Conservation (phyloP, 2,329 filamentous ascomycete genomes). For the Leptographium lundbergii region DNA sequence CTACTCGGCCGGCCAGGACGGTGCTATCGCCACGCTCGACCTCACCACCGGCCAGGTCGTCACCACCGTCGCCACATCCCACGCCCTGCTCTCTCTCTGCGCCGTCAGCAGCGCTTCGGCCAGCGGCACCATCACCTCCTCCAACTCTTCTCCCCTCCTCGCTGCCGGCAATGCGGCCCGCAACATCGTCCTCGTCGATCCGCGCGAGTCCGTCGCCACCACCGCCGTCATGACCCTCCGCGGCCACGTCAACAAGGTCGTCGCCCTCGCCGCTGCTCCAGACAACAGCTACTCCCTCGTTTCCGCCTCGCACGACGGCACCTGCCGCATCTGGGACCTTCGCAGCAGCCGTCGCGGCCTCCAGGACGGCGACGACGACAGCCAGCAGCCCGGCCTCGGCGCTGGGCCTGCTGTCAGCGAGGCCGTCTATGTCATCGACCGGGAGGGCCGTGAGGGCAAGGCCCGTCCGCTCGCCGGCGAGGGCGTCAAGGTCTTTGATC, state of each 20-base stretch:
- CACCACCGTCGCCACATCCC: conserved; percentile 69
- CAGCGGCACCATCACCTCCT: background rate
- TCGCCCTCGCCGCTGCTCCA: conserved; percentile 35
- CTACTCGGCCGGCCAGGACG: conserved; percentile 85
- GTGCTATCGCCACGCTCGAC: conserved; percentile 83
- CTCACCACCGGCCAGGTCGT: conserved; percentile 69
- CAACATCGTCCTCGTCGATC: conserved; percentile 88
- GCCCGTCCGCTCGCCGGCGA: conserved; percentile 60
- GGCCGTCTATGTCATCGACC: conserved; percentile 60
- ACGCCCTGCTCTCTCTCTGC: conserved; percentile 68
- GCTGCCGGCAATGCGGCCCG: conserved; percentile 71
- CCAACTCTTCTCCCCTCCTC: conserved; percentile 25
- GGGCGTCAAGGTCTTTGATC: conserved; percentile 79
- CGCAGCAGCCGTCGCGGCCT: conserved; percentile 52
- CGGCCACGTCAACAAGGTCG: conserved; percentile 69
- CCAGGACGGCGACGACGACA: conserved; percentile 26
- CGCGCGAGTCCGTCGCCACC: conserved; percentile 60
- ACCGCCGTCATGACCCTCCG: conserved; percentile 83
- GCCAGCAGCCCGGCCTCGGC: conserved; percentile 31
- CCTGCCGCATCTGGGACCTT: conserved; percentile 88
- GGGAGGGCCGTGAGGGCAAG: conserved; percentile 52
- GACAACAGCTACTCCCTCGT: conserved; percentile 72
- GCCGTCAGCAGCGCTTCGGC: conserved; percentile 40
- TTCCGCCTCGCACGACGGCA: conserved; percentile 84
- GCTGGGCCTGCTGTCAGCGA: conserved; percentile 45